Evolutionary conservation across 2,329 filamentous ascomycete species (phyloP).

Genomic region (Hypoxylon sp.): DNA sequence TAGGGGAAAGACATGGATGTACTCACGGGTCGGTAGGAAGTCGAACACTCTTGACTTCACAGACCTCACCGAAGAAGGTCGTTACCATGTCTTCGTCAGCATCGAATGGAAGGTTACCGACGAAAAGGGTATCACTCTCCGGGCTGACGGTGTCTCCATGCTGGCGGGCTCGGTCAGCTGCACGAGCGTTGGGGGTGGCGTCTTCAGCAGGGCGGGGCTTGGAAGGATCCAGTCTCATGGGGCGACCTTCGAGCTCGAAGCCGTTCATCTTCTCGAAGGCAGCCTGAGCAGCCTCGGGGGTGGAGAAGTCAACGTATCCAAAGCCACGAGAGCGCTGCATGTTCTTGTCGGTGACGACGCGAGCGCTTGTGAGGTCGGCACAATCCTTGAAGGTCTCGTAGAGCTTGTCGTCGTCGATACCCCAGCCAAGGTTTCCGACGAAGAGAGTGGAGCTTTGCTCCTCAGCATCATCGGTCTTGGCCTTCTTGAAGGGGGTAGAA

Average conservation of each 20-base stretch:
- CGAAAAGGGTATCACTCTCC: conserved; percentile 88
- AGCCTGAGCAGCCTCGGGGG: conserved; percentile 75
- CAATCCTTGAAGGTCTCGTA: conserved; percentile 85
- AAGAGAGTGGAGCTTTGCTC: conserved; percentile 79
- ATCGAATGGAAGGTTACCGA: conserved; percentile 91
- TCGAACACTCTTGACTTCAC: conserved; percentile 82
- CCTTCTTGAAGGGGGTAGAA: conserved; percentile 73
- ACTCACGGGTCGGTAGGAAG: conserved; percentile 86
- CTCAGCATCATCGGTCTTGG: conserved; percentile 70
- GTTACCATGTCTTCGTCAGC: conserved; percentile 81
- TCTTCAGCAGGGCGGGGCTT: conserved; percentile 73
- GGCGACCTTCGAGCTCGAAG: conserved; percentile 79
- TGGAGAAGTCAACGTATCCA: conserved; percentile 90
- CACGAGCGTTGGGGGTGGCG: conserved; percentile 67
- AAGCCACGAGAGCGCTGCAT: conserved; percentile 90
- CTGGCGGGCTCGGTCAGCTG: conserved; percentile 74
- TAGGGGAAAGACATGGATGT: neutral
- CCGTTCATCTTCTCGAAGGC: conserved; percentile 83
- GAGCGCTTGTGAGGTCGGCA: conserved; percentile 78
- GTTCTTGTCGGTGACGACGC: conserved; percentile 87
- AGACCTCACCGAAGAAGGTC: conserved; percentile 80
- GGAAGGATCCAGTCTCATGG: conserved; percentile 84
- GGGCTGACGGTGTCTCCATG: conserved; percentile 86
- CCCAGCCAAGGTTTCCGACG: conserved; percentile 92
- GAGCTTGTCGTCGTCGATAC: conserved; percentile 86